Conservation (phyloP, 2,329 filamentous ascomycete species). For the Knoxdaviesia capensis region DNA sequence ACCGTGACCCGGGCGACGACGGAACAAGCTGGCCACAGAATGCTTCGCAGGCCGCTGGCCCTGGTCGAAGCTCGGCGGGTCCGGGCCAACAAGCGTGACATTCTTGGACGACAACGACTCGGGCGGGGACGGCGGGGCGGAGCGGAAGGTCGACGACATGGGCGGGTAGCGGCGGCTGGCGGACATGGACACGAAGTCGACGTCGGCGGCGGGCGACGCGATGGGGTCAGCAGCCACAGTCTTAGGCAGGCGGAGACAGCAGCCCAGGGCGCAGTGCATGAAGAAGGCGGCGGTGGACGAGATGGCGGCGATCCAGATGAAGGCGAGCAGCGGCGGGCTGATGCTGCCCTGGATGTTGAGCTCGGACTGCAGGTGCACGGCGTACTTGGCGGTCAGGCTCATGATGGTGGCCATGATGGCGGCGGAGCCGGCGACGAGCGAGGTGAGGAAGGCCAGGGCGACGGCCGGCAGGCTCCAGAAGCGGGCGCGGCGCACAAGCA, state of each 20-base stretch:
- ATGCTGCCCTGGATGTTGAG: slow-evolving; percentile 58
- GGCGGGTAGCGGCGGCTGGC: neutral
- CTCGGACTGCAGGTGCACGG: slow-evolving; percentile 48
- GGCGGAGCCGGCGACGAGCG: slow-evolving; percentile 47
- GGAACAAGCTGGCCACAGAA: too few relatives aligned
- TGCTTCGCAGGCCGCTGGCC: too few relatives aligned
- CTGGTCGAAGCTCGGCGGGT: too few relatives aligned
- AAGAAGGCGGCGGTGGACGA: slow-evolving; percentile 49
- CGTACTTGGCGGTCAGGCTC: slow-evolving; percentile 62
- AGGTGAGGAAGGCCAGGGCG: slow-evolving; percentile 44
- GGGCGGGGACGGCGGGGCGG: too few relatives aligned
- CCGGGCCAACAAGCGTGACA: too few relatives aligned
- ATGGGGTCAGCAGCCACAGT: slow-evolving; percentile 2
- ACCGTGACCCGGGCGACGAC: too few relatives aligned
- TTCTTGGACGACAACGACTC: too few relatives aligned
- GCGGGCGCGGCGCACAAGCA: slow-evolving; percentile 31
- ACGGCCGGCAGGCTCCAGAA: slow-evolving; percentile 47
- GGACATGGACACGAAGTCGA: neutral
- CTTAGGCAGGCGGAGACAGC: slow-evolving; percentile 25
- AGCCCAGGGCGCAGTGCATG: slow-evolving; percentile 57
- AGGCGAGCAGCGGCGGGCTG: slow-evolving; percentile 57
- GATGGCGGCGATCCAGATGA: slow-evolving; percentile 70
- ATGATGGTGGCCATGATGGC: slow-evolving; percentile 65
- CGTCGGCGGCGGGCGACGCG: neutral
- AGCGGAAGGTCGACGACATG: too few relatives aligned